These are phyloP conservation scores for Monilinia vaccinii-corymbosi DNA, from an alignment of 2,329 filamentous ascomycete species.

Conservation along the genomic window DNA sequence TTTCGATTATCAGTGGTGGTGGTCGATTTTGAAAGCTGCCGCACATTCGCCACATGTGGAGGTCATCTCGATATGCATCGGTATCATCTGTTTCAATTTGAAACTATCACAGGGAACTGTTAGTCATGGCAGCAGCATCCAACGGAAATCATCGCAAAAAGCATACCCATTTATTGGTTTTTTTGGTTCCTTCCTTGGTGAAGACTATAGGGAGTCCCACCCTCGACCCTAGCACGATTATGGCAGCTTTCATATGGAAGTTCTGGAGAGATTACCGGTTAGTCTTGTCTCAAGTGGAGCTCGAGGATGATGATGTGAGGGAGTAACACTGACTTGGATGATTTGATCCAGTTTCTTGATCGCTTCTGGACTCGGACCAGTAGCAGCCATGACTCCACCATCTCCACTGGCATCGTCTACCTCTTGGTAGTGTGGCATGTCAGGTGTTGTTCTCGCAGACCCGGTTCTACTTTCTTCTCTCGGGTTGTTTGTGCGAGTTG, in stretches of 20 bases:
- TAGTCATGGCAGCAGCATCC: not conserved
- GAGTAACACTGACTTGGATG: constrained; percentile 56
- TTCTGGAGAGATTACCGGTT: constrained; percentile 52
- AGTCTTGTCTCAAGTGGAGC: constrained; percentile 3
- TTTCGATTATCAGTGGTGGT: constrained; percentile 79
- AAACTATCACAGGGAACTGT: constrained; percentile 50
- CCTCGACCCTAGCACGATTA: constrained; percentile 74
- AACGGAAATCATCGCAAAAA: not conserved
- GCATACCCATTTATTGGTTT: constrained; percentile 80
- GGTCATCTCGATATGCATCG: constrained; percentile 73
- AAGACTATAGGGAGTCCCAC: constrained; percentile 52
- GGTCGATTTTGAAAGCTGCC: constrained; percentile 70
- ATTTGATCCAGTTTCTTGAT: constrained; percentile 84
- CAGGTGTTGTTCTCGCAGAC: constrained; percentile 34
- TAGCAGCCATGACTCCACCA: constrained; percentile 34
- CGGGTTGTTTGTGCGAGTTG: constrained; percentile 62
- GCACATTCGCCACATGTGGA: constrained; percentile 72
- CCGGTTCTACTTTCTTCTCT: constrained; percentile 52
- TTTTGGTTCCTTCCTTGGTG: constrained; percentile 47
- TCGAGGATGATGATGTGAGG: not conserved
- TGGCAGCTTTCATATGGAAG: constrained; percentile 79
- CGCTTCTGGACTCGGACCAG: constrained; percentile 53
- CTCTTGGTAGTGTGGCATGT: constrained; percentile 41
- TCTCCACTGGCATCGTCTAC: constrained; percentile 39
- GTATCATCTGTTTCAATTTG: constrained; percentile 92